Base-by-base conservation (phyloP, 495 filamentous ascomycete species). In the Pseudotulostoma volvatum region DNA sequence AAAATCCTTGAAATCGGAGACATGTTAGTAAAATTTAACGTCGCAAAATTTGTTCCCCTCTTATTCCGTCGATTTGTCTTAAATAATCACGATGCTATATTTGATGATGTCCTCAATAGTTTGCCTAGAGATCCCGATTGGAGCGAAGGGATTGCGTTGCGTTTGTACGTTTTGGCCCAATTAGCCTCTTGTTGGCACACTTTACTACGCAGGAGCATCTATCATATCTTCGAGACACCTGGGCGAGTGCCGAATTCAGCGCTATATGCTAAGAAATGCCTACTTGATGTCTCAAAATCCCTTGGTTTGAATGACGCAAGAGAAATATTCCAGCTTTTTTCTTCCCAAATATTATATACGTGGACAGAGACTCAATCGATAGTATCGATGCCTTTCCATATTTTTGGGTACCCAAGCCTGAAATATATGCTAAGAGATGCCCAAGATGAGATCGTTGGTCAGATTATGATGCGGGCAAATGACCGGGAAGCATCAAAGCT, bases 191-290 rank as follows among this genome's bases (percentile, higher is more conserved):
- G 56, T 44, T 94, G 81, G 86, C 74, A 77, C 40, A 92, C 81
- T 4, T 67, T 88, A 38, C 63, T 87, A 34, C 80, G 83, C 36
- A 77, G 78, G 43, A 79, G 80, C 44, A 79, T 93, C 14, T 96
- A 94, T 54, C 78, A 87, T 54, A 84, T 94, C 16, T 90, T 94
- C 46, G 90, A 95, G 54, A 84, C 75, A 0, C 76, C 90, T 1
- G 84, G 77, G 4, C 70, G 70, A 31, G 68, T 88, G 1, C 61
- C 70, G 11, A 51, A 57, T 8, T 77, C 79, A 15, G 56, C 69
- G 32, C 59, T 57, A 25, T 79, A 95, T 59, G 85, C 88, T 1
- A 68, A 68, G 34, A 70, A 66, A 36, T 86, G 82, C 49, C 56
- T 93, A 33, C 44, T 43, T n/a, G 61, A 68, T 33, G 71, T 95